A percentile compares a stretch with the other conserved stretches of the same genome.
Conservation (phyloP, 1,284 basidiomycete species). For the Hemileia vastatrix region DNA sequence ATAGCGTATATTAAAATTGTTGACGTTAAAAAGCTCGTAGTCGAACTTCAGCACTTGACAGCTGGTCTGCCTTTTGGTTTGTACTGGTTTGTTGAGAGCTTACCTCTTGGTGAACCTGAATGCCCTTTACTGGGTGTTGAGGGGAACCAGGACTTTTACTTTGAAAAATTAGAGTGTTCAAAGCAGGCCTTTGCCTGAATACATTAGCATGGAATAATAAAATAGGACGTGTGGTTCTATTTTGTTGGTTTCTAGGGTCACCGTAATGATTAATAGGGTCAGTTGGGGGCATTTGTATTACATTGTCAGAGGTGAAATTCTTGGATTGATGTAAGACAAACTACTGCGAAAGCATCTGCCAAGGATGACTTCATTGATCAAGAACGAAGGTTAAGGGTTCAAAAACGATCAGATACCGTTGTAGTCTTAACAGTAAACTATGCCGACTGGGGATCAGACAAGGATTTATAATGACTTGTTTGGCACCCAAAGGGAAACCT, state of each 20-base stretch:
- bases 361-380: slow-evolving; percentile 59
- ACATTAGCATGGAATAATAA: slow-evolving; percentile 53
- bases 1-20: slow-evolving; percentile 36
- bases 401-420: slow-evolving; percentile 55
- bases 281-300: slow-evolving; percentile 58
- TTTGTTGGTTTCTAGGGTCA: slow-evolving; percentile 54
- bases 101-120: slow-evolving; percentile 52
- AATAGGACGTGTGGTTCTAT: slow-evolving; percentile 52
- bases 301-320: slow-evolving; percentile 58
- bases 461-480: slow-evolving; percentile 53
- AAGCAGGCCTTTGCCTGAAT: slow-evolving; percentile 53
- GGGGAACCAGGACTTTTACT: slow-evolving; percentile 55
- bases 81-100: slow-evolving; percentile 47
- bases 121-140: slow-evolving; percentile 50
- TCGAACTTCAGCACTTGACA: slow-evolving; percentile 23
- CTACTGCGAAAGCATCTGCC: slow-evolving; percentile 58
- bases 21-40: slow-evolving; percentile 25
- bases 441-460: slow-evolving; percentile 54
- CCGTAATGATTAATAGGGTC: slow-evolving; percentile 57
- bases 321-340: slow-evolving; percentile 57
- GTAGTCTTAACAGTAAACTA: slow-evolving; percentile 58
- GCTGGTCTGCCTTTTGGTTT: slow-evolving; percentile 25
- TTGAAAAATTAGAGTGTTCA: slow-evolving; percentile 57
- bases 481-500: slow-evolving; percentile 56
- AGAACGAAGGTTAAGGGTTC: slow-evolving; percentile 57